Base-by-base conservation (phyloP, 1,284 basidiomycete genomes). In the Peniophora sp. region DNA sequence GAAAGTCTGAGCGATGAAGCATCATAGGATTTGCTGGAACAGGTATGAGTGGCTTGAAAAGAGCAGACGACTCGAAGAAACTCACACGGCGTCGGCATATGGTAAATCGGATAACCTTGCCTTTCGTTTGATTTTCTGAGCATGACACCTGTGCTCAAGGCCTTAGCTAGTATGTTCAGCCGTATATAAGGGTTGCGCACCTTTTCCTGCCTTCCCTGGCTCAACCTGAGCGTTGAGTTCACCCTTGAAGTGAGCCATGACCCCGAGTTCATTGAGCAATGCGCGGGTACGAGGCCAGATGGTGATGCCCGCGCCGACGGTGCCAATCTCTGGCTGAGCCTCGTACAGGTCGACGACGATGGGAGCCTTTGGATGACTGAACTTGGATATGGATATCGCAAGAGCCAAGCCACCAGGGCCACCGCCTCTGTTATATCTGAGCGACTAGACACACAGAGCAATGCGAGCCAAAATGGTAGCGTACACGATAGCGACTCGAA, bases 341-440 rank as follows among this genome's bases (percentile, higher is more conserved):
- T 73, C 70, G 47, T 70, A 73, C 20, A 73, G 52, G 50, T 69
- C 64, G 12, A 63, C 53, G 27, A 61, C 55, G 19, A 70, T 55
- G 1, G 55, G 56, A 16, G 63, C 55, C 9, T 55, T 52, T 9
- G 55, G 46, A 16, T 58, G 54, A 25, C 54, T 55, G 48, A 61
- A 63, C 44, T 61, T 64, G 23, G 58, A 62, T 2, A 72, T 61
- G n/a, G 65, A 59, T 8, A 64, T 63, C 0, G 68, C 69, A 19
- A 71, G 63, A 0, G 69, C 60, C 3, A 71, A 61, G 2, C 70
- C 69, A 3, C 63, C 68, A n/a, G 69, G 65, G 3, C 69, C 69
- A 11, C 65, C 68, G 2, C 70, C 69, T 20, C 70, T 71, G 44
- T 6, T 6, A 12, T 32, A n/a, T n/a, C n/a, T n/a, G n/a, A n/a